Evolutionary conservation across 176 grass and related monocot genomes (phyloP), one percentile per base, ranked within the genome.

Genomic region (Lolium multiflorum): DNA sequence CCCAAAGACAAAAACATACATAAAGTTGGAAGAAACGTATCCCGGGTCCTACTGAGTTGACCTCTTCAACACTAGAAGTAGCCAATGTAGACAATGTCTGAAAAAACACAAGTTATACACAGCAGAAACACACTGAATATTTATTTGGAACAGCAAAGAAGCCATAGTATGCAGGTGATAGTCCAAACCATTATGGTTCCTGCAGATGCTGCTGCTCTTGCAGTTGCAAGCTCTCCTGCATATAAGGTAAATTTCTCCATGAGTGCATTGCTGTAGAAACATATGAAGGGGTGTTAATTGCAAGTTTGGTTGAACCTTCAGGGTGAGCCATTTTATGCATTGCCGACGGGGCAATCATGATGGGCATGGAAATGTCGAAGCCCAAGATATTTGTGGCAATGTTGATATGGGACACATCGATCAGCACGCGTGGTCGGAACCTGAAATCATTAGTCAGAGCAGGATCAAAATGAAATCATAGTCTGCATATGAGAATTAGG

Each of bases 251-350:
- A n/a, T 9, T 55, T 91, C 3, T 71, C 1, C 16, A 71, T 88
- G 2, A 88, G 76, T 85, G 70, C 6, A 38, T 61, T 56, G 39
- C 4, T 49, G 6, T 72, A 28, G 3, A 43, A 71, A 79, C 41
- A 7, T 14, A 9, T 0, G n/a, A 2, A 2, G 31, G 31, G 31
- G 31, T 35, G 31, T 35, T 35, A 35, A 35, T 52, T 69, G 9
- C 49, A 48, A 14, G 31, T n/a, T 60, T 13, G 8, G 62, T 1
- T 68, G 11, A 72, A 99, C 92, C 94, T 87, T 96, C 94, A 78
- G 92, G 97, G 60, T 99, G 97, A 31, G 97, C 97, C 97, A 99
- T 96, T 85, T 99, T 99, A 81, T 96, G 97, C 97, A 99, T 94
- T 37, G 94, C 94, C 21, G 97, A 69, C 50, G 97, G 97, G 51